These are phyloP conservation scores for Trichoderma aggressivum DNA, from an alignment of 2,329 filamentous ascomycete species.

Conservation along the genomic window DNA sequence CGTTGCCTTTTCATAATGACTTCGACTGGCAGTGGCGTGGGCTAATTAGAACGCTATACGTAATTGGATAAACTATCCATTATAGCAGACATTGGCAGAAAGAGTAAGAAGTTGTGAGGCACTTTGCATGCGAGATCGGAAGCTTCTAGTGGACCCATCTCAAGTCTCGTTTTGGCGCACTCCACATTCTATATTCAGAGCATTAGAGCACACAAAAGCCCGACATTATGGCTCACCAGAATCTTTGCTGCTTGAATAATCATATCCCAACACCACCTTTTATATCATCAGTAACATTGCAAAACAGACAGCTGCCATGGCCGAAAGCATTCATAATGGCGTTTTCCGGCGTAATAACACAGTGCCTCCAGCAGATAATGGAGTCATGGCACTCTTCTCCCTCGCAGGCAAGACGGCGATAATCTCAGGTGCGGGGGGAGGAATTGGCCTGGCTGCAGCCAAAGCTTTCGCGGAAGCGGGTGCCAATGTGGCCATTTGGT, in stretches of 20 bases:
- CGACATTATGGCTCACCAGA: neutral
- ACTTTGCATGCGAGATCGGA: neutral
- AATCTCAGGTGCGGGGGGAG: slow-evolving; percentile 5
- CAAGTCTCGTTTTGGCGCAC: neutral
- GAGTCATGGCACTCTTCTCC: slow-evolving; percentile 4
- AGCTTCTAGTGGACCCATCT: neutral
- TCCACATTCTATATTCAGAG: neutral
- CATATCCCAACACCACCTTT: neutral
- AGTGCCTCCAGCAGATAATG: neutral
- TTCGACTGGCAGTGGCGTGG: neutral
- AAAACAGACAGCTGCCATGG: neutral
- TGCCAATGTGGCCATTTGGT: slow-evolving; percentile 4
- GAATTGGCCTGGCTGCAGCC: neutral
- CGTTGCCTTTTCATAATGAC: neutral
- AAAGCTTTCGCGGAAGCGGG: slow-evolving; percentile 2
- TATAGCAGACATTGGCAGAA: neutral
- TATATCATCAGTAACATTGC: neutral
- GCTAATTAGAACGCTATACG: neutral
- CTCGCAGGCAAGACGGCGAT: neutral
- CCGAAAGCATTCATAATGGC: slow-evolving; percentile 2
- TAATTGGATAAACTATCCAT: neutral
- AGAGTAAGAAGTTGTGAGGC: neutral
- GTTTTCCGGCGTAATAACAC: slow-evolving; percentile 1
- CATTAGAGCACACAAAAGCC: neutral
- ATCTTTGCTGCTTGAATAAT: neutral